Evolutionary conservation across 192 early-diverging fungal species (phyloP).

Genomic region (Coemansia sp.): DNA sequence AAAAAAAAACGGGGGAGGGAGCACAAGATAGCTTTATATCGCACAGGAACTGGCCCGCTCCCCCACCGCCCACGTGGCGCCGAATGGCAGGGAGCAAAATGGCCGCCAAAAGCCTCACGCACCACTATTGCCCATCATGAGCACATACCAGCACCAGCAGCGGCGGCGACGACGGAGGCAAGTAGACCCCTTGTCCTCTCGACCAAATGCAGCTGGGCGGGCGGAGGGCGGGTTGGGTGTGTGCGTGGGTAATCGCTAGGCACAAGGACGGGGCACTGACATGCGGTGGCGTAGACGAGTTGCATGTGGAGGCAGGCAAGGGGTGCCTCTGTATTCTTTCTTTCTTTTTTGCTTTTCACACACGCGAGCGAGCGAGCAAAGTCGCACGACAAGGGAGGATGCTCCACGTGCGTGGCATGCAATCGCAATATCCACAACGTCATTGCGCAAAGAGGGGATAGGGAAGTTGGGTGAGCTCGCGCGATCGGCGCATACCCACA

Average conservation of each 20-base stretch:
- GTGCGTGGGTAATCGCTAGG: slow-evolving; percentile 7
- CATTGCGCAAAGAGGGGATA: not conserved
- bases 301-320: slow-evolving; percentile 5
- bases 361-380: not conserved
- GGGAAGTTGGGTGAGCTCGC: no score
- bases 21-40: not conserved
- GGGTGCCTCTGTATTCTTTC: not conserved
- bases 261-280: not conserved
- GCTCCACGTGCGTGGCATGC: not conserved
- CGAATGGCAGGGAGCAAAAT: slow-evolving; percentile 5
- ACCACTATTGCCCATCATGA: slow-evolving; percentile 2
- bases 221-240: not conserved
- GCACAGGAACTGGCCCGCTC: not conserved
- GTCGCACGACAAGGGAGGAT: not conserved
- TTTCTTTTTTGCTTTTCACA: not conserved
- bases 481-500: not conserved
- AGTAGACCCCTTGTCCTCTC: slow-evolving; percentile 4
- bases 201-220: not conserved
- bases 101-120: slow-evolving; percentile 1
- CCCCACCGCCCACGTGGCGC: slow-evolving; percentile 3
- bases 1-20: not conserved
- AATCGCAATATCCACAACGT: slow-evolving; percentile 3
- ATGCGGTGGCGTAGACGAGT: not conserved
- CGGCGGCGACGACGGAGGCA: no score
- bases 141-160: slow-evolving; percentile 3